A percentile compares a stretch with the other conserved stretches of the same genome.
These are phyloP conservation scores for Catunica adiposa DNA, from an alignment of 2,329 filamentous ascomycete species.

Conservation along the genomic window DNA sequence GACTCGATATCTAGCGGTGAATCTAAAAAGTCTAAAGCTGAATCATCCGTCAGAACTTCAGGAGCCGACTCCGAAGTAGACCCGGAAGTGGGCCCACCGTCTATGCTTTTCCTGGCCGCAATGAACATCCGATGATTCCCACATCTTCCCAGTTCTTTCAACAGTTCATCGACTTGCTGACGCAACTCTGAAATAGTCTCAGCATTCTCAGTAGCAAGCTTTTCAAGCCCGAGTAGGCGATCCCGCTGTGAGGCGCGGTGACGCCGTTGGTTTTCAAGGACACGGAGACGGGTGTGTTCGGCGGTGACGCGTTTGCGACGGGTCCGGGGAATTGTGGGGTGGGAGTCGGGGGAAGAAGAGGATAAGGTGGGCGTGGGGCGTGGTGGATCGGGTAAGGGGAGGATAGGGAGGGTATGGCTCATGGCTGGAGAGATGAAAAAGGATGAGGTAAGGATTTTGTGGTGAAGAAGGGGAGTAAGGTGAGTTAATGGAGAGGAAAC, in stretches of 20 bases:
- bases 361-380: not conserved
- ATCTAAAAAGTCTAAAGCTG: too few relatives aligned
- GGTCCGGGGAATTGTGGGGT: not conserved
- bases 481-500: not conserved
- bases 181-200: constrained; percentile 5
- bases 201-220: constrained; percentile 2
- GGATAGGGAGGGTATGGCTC: too few relatives aligned
- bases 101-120: not conserved
- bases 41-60: too few relatives aligned
- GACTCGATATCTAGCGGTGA: too few relatives aligned
- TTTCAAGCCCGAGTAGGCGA: constrained; percentile 21
- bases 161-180: not conserved
- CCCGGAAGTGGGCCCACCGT: too few relatives aligned
- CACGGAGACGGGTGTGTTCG: constrained; percentile 22
- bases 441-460: too few relatives aligned
- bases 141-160: constrained; percentile 5
- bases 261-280: constrained; percentile 35
- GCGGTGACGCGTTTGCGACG: constrained; percentile 16
- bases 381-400: too few relatives aligned
- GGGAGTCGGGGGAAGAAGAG: not conserved
- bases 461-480: not conserved
- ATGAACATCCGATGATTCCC: not conserved
- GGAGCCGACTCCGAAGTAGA: not conserved
- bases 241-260: constrained; percentile 29
- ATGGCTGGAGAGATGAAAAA: too few relatives aligned